phyloP scores from a whole-genome alignment of 805 yeast species.

The Saitoella complicata region DNA sequence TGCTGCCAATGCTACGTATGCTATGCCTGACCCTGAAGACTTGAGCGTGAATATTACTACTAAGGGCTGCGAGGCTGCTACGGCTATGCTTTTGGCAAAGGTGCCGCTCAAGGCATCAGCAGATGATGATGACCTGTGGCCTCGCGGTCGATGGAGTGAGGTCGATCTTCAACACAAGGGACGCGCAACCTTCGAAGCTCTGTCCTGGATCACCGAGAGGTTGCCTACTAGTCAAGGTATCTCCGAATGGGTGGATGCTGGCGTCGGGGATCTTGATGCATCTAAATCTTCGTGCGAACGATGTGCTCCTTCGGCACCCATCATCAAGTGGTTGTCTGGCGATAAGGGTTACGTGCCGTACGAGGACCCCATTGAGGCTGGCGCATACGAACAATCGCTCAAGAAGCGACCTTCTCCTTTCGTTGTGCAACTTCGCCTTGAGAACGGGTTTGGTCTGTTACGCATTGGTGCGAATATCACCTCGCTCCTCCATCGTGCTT shows the following conservation, averaged over 20 bases:
- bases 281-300: neutral
- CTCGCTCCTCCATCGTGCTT: constrained; percentile 4
- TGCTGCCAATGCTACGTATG: too few species aligned
- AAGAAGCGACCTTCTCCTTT: constrained; percentile 4
- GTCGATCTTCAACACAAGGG: constrained; percentile 2
- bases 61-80: constrained; percentile 1
- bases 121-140: constrained; percentile 5
- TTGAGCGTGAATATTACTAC: neutral
- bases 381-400: constrained; percentile 3
- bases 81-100: neutral
- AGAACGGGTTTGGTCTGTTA: constrained; percentile 1
- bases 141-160: constrained; percentile 3
- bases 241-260: neutral
- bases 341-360: constrained; percentile 1
- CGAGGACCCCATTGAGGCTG: constrained; percentile 5
- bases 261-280: neutral
- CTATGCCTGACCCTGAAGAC: neutral
- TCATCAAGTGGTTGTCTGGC: neutral
- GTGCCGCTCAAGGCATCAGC: constrained; percentile 4
- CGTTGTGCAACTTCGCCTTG: constrained; percentile 1
- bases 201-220: constrained; percentile 6
- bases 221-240: constrained; percentile 1
- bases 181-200: constrained; percentile 2
- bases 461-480: constrained; percentile 3
- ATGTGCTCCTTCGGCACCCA: constrained; percentile 4